These are phyloP conservation scores for Russula foetens DNA, from an alignment of 768 basidiomycete species.

Conservation along the genomic window DNA sequence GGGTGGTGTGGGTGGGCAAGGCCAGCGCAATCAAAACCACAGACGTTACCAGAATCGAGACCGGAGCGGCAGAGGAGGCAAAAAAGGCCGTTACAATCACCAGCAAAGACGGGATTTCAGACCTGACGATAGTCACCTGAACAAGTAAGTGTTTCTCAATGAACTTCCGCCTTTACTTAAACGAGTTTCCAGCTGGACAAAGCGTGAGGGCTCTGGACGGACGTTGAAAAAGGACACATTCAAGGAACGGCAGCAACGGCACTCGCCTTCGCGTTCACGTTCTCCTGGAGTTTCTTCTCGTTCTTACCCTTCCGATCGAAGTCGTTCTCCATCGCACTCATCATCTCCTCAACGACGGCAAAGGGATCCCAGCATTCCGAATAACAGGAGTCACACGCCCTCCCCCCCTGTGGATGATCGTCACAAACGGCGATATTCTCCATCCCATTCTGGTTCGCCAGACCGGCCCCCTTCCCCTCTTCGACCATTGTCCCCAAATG, in stretches of 20 bases:
- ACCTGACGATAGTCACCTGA: constrained; percentile 56
- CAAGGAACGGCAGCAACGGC: constrained; percentile 35
- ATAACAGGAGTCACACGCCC: constrained; percentile 40
- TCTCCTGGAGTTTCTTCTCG: constrained; percentile 60
- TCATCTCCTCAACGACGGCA: constrained; percentile 53
- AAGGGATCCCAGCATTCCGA: constrained; percentile 41
- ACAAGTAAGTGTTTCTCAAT: constrained; percentile 48
- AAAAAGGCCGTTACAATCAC: constrained; percentile 25
- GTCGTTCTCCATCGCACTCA: constrained; percentile 56
- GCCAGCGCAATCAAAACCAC: constrained; percentile 30
- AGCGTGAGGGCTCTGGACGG: constrained; percentile 44
- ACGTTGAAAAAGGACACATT: constrained; percentile 29
- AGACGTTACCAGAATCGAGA: constrained; percentile 29
- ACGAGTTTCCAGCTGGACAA: constrained; percentile 48
- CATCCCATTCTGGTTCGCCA: constrained; percentile 26
- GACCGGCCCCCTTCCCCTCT: constrained; percentile 14
- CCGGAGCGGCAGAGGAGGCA: constrained; percentile 12
- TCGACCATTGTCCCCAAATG: constrained; percentile 13
- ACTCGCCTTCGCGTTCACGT: constrained; percentile 46
- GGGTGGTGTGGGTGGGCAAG: constrained; percentile 26
- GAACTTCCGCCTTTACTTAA: background rate
- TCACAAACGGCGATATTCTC: constrained; percentile 27
- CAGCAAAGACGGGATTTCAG: constrained; percentile 37
- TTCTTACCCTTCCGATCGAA: constrained; percentile 55
- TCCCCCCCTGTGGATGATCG: constrained; percentile 37